A percentile compares a stretch with the other conserved stretches of the same genome.
These are phyloP conservation scores for Posidonia australis DNA, from an alignment of 106 monocot species.

Conservation along the genomic window DNA sequence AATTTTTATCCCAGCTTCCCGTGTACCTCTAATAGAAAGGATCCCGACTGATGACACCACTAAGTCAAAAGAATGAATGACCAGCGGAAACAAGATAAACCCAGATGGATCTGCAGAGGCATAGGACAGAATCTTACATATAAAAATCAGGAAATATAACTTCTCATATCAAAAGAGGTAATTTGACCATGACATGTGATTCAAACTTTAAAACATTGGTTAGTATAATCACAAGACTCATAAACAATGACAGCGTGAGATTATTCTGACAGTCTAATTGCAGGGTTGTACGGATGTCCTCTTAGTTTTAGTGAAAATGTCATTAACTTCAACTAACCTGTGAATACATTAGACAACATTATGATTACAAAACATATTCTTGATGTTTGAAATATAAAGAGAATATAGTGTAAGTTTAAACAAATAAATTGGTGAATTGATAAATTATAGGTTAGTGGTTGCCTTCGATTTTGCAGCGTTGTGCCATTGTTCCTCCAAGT, in stretches of 20 bases:
- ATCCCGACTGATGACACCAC: conserved; percentile 90
- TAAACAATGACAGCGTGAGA: not conserved
- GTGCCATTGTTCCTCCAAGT: conserved; percentile 98
- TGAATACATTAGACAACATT: too few species aligned
- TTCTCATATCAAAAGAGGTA: too few species aligned
- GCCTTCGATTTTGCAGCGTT: conserved; percentile 95
- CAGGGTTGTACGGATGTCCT: too few species aligned
- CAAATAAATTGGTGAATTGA: not conserved
- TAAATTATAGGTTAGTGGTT: conserved; percentile 3
- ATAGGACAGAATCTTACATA: not conserved
- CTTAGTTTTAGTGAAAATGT: too few species aligned
- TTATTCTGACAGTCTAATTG: too few species aligned
- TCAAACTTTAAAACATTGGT: conserved; percentile 3
- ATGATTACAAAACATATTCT: too few species aligned
- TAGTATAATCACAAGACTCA: not conserved
- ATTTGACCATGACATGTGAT: too few species aligned
- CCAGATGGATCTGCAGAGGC: conserved; percentile 81
- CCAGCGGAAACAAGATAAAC: conserved; percentile 94
- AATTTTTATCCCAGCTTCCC: conserved; percentile 48
- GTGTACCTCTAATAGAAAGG: conserved; percentile 85
- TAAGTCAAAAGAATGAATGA: conserved; percentile 95
- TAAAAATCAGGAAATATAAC: not conserved
- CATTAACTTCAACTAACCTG: too few species aligned
- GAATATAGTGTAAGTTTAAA: not conserved
- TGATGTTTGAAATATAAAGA: not conserved